phyloP scores from a whole-genome alignment of 768 basidiomycete species.

The Suillus clintonianus region DNA sequence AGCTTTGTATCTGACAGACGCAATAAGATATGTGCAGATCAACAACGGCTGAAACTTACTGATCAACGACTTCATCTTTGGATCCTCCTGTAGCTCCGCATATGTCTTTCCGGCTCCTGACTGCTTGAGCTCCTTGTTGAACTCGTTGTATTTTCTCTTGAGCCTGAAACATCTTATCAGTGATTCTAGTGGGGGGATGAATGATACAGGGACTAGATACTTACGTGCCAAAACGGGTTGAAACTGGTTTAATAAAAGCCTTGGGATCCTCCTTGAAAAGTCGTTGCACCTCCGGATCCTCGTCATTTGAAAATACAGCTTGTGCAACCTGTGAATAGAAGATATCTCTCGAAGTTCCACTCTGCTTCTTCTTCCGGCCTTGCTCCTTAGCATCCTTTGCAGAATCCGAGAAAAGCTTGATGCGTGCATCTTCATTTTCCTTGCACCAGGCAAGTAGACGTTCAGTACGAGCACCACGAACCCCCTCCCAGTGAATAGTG shows the following conservation, averaged over 20 bases:
- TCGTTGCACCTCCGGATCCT: neutral
- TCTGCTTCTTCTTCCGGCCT: neutral
- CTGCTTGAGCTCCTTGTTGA: neutral
- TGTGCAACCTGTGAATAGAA: neutral
- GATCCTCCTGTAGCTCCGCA: neutral
- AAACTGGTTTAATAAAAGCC: neutral
- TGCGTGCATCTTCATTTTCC: neutral
- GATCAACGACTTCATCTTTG: neutral
- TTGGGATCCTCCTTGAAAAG: neutral
- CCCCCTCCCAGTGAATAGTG: neutral
- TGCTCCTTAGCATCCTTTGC: conserved; percentile 3
- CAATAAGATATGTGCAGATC: neutral
- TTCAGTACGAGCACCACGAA: neutral
- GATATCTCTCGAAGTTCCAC: neutral
- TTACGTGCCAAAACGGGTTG: neutral
- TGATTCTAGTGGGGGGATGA: neutral
- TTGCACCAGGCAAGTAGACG: neutral
- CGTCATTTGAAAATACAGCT: neutral
- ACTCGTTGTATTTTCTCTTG: neutral
- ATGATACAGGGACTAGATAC: neutral
- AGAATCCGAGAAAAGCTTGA: neutral
- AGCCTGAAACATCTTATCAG: neutral
- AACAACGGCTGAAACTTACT: neutral
- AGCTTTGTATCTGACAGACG: conserved; percentile 1
- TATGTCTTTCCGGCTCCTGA: neutral